Base-by-base conservation (phyloP, 1,284 basidiomycete species). In the Coriolopsis trogii region DNA sequence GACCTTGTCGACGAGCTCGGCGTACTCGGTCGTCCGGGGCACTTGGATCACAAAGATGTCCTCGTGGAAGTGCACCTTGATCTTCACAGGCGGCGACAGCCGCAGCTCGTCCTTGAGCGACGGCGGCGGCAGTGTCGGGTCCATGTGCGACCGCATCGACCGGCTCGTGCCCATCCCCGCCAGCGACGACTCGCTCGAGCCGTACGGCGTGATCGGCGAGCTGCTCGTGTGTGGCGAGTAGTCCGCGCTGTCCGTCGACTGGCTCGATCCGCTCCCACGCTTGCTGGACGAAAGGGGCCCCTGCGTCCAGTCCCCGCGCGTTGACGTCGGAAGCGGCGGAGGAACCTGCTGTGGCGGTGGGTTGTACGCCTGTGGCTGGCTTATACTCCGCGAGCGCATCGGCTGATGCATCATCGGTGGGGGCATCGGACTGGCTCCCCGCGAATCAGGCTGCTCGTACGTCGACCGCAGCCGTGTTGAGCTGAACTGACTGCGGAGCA, bases 21-120 rank as follows among this genome's bases (percentile, higher is more conserved):
- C 75, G 68, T 89, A 96, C 63, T 89, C 81, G 18, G 90, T 91
- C 51, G 77, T 72, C 33, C 87, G 78, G 30, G 92, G 80, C 10
- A 96, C 91, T 67, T 94, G 91, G 54, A 98, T 91, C 56, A 95
- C 88, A 67, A 95, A 97, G 46, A 93, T 87, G 67, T 97, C 95
- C 61, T 93, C 87, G 63, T 89, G 83, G 75, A 87, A 94, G 69
- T 89, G 86, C 47, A 96, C 91, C 70, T 93, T 93, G 64, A 95
- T 85, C 69, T 92, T 90, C 33, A 94, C 85, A 21, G 82, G 82
- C 28, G 70, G 67, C 12, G 61, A 54, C 23, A 64, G 59, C 36
- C 63, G 62, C 16, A 75, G 52, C 51, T 67, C 70, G 24, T 82
- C 77, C 66, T 53, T 55, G 8, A 79, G 74, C 55, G 75, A 73